Evolutionary conservation across 768 basidiomycete species (phyloP).

Genomic region (Mycena leptocephala): DNA sequence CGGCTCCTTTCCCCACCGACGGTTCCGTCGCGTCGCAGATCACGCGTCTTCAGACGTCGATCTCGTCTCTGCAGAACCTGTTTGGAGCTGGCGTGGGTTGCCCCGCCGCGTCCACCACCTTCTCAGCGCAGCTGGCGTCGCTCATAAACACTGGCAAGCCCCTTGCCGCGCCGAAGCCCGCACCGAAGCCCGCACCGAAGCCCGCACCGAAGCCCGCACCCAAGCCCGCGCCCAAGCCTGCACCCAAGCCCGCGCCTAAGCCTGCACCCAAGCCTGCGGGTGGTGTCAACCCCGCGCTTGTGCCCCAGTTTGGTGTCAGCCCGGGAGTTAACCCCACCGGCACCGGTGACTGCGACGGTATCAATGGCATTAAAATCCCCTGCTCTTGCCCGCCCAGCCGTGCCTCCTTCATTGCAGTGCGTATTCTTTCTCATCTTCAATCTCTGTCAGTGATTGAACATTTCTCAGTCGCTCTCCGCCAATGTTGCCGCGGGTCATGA

Average conservation of each 20-base stretch:
- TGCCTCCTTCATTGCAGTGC: slow-evolving; percentile 4
- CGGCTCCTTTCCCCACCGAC: slow-evolving; percentile 76
- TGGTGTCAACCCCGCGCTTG: slow-evolving; percentile 53
- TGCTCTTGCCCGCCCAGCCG: slow-evolving; percentile 75
- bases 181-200: slow-evolving; percentile 5
- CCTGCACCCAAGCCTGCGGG: no score
- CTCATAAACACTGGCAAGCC: background rate
- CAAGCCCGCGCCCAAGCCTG: background rate
- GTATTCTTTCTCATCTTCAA: slow-evolving; percentile 45
- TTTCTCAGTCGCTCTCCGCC: slow-evolving; percentile 3
- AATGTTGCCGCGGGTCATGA: background rate
- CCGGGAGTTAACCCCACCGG: slow-evolving; percentile 20
- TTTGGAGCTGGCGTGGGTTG: slow-evolving; percentile 79
- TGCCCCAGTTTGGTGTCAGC: slow-evolving; percentile 26
- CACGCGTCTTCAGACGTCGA: slow-evolving; percentile 71
- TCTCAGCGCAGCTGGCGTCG: background rate
- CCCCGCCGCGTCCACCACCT: slow-evolving; percentile 77
- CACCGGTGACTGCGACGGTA: slow-evolving; percentile 22
- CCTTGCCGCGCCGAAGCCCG: background rate
- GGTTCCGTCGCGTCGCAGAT: slow-evolving; percentile 66
- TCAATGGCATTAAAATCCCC: no score
- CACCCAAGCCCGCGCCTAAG: background rate
- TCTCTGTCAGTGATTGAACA: slow-evolving; percentile 62
- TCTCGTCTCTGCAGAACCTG: slow-evolving; percentile 82
- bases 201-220: background rate